A percentile compares a stretch with the other conserved stretches of the same genome.
Conservation (phyloP, 768 basidiomycete species). For the Lanmaoa rubissima region DNA sequence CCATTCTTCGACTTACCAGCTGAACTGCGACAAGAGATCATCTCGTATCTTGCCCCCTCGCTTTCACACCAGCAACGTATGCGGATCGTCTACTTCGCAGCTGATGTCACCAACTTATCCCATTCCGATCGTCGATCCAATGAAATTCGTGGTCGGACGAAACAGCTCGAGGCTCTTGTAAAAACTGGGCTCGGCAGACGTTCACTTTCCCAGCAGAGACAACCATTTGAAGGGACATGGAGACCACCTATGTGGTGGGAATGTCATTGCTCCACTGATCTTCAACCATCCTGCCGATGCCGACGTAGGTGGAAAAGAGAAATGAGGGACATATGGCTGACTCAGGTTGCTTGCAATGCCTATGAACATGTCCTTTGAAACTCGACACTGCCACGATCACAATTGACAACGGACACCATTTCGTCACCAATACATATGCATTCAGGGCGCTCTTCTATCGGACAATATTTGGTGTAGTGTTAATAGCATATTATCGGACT, state of each 20-base stretch:
- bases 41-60: constrained; percentile 55
- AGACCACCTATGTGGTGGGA: constrained; percentile 36
- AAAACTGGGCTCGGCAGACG: constrained; percentile 9
- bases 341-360: constrained; percentile 43
- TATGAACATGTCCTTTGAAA: constrained; percentile 36
- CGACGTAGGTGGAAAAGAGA: constrained; percentile 39
- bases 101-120: constrained; percentile 46
- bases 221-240: constrained; percentile 33
- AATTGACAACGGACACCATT: constrained; percentile 5
- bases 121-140: constrained; percentile 25
- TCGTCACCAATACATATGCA: not conserved
- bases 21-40: constrained; percentile 56
- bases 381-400: not conserved
- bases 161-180: constrained; percentile 1
- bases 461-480: constrained; percentile 13
- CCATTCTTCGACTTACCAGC: constrained; percentile 47
- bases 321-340: constrained; percentile 47
- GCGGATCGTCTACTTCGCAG: constrained; percentile 52
- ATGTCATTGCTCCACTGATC: constrained; percentile 27
- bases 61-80: constrained; percentile 56
- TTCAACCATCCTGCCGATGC: constrained; percentile 24
- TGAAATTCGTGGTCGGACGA: constrained; percentile 2
- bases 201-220: constrained; percentile 3
- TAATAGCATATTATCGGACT: not conserved
- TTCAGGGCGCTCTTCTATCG: not conserved